These are phyloP conservation scores for Rauvolfia tetraphylla DNA, from an alignment of 257 asterid species.

Conservation along the genomic window DNA sequence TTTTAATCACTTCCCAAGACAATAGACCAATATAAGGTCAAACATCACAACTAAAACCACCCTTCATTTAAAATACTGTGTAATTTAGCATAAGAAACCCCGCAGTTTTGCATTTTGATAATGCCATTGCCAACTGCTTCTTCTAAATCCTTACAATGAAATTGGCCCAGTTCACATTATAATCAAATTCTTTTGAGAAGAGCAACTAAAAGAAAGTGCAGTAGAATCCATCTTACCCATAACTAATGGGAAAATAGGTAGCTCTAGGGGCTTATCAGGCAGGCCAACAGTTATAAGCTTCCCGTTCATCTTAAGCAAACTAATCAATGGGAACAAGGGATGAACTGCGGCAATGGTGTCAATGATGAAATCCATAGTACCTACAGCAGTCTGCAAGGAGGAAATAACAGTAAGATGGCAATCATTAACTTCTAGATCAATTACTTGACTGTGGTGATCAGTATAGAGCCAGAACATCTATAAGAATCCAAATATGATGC, in stretches of 20 bases:
- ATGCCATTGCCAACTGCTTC: neutral
- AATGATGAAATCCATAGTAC: slow-evolving; percentile 63
- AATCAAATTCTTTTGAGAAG: neutral
- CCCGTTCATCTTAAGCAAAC: slow-evolving; percentile 55
- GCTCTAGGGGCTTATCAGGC: slow-evolving; percentile 56
- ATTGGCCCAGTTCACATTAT: neutral
- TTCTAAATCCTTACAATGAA: neutral
- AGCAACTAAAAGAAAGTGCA: neutral
- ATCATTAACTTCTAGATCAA: neutral
- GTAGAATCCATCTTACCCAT: slow-evolving; percentile 34
- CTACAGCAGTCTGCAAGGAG: slow-evolving; percentile 43
- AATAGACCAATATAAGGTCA: neutral
- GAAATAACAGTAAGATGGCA: neutral
- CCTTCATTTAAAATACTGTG: neutral
- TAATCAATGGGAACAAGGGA: slow-evolving; percentile 46
- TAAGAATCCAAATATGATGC: neutral
- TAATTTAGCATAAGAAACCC: neutral
- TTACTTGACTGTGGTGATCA: neutral
- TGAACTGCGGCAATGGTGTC: slow-evolving; percentile 53
- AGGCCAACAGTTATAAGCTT: slow-evolving; percentile 55
- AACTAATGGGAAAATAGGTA: slow-evolving; percentile 56
- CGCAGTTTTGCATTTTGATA: neutral
- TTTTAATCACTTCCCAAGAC: neutral
- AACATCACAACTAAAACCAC: neutral
- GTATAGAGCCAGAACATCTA: too few relatives aligned